Conservation (phyloP, 345 rosid species). For the Ailanthus altissimus region DNA sequence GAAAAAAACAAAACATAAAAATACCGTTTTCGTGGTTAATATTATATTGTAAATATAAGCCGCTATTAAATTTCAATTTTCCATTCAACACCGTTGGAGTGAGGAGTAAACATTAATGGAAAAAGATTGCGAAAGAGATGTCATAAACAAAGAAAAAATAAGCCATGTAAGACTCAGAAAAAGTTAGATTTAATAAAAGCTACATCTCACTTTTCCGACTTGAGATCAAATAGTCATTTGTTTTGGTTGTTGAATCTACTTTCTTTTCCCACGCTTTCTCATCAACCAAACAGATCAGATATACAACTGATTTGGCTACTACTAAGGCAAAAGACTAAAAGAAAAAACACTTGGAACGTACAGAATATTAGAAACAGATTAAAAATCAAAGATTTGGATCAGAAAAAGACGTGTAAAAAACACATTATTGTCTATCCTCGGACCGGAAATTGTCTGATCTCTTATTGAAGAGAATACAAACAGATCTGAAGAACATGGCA, state of each 20-base stretch:
- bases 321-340: background rate
- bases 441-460: slow-evolving; percentile 13
- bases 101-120: slow-evolving; percentile 6
- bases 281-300: slow-evolving; percentile 21
- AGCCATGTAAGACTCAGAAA: background rate
- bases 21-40: slow-evolving; percentile 9
- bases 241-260: slow-evolving; percentile 8
- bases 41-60: background rate
- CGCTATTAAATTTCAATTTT: slow-evolving; percentile 17
- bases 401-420: background rate
- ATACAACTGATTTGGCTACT: background rate
- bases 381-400: background rate
- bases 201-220: slow-evolving; percentile 12
- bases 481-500: slow-evolving; percentile 7
- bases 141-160: slow-evolving; percentile 21
- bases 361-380: background rate
- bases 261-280: slow-evolving; percentile 12
- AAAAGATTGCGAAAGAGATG: slow-evolving; percentile 5
- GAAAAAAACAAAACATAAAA: slow-evolving; percentile 14
- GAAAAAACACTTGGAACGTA: background rate
- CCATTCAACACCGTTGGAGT: slow-evolving; percentile 31
- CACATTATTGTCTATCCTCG: slow-evolving; percentile 10
- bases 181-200: background rate
- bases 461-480: background rate
- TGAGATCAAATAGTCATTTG: background rate